These are phyloP conservation scores for Staphylotrichum longicolle DNA, from an alignment of 495 filamentous ascomycete species.

Conservation along the genomic window DNA sequence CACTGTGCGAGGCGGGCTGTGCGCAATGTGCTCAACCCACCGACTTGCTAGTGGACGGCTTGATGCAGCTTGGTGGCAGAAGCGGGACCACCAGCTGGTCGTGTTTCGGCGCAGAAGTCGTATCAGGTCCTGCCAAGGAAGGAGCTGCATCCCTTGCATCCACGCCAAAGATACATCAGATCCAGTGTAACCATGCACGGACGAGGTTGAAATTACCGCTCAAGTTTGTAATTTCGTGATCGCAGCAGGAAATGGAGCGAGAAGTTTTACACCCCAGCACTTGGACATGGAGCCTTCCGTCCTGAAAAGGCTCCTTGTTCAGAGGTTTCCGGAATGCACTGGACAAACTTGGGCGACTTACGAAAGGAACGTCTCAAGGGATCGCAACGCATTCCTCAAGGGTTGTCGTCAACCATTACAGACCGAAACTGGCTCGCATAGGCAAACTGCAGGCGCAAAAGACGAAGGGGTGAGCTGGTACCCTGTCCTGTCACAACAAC, in stretches of 20 bases:
- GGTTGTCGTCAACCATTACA: no score
- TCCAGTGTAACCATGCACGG: not conserved
- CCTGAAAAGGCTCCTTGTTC: no score
- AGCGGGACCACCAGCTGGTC: not conserved
- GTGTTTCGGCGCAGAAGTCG: constrained; percentile 4
- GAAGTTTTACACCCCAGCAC: not conserved
- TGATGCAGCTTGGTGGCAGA: not conserved
- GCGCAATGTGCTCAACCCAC: not conserved
- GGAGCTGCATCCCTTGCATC: not conserved
- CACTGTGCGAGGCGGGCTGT: constrained; percentile 16
- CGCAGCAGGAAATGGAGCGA: not conserved
- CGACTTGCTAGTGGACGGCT: not conserved
- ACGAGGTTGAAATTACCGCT: not conserved
- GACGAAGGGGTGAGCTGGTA: no score
- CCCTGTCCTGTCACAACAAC: no score
- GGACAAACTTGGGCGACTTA: no score
- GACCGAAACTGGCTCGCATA: no score
- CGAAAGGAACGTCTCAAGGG: no score
- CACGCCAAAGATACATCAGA: not conserved
- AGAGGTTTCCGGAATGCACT: no score
- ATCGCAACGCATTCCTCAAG: no score
- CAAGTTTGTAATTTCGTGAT: constrained; percentile 2
- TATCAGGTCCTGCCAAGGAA: constrained; percentile 4
- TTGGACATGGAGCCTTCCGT: no score
- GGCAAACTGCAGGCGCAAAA: no score